These are phyloP conservation scores for Picochlorum sp. DNA, from an alignment of 139 green algal genomes.

Conservation along the genomic window DNA sequence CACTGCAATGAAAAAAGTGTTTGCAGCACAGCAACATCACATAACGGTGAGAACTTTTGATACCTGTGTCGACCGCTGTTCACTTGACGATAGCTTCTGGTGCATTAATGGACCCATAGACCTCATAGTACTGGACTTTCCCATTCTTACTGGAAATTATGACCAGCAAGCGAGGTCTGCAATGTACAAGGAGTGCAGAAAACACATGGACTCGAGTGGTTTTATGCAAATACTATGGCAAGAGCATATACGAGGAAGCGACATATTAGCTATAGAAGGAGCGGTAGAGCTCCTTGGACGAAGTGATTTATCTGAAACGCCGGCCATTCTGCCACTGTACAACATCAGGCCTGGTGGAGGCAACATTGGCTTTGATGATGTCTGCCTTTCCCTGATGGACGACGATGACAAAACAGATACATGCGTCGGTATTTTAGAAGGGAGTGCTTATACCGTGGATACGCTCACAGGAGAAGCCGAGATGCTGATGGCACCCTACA, in stretches of 20 bases:
- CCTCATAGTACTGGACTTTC: not conserved
- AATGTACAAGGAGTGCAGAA: not conserved
- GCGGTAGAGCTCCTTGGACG: not conserved
- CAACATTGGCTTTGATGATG: constrained; percentile 4
- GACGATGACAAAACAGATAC: not conserved
- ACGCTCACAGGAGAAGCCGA: constrained; percentile 10
- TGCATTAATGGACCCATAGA: not conserved
- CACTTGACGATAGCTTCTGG: too few relatives aligned
- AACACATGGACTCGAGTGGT: not conserved
- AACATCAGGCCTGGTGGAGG: constrained; percentile 10
- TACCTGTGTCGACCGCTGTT: too few relatives aligned
- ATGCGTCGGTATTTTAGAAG: constrained; percentile 10
- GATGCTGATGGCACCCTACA: constrained; percentile 18
- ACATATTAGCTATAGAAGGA: not conserved
- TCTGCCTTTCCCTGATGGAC: not conserved
- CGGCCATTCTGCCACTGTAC: constrained; percentile 25
- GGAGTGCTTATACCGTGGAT: constrained; percentile 8
- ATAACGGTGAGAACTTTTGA: too few relatives aligned
- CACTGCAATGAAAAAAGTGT: too few relatives aligned
- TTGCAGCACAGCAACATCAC: too few relatives aligned
- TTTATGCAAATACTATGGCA: constrained; percentile 16
- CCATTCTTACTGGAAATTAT: not conserved
- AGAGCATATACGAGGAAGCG: constrained; percentile 9
- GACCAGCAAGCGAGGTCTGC: not conserved
- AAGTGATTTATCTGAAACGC: not conserved